phyloP scores from a whole-genome alignment of 176 grass and related monocot genomes.

The Carex parvula region DNA sequence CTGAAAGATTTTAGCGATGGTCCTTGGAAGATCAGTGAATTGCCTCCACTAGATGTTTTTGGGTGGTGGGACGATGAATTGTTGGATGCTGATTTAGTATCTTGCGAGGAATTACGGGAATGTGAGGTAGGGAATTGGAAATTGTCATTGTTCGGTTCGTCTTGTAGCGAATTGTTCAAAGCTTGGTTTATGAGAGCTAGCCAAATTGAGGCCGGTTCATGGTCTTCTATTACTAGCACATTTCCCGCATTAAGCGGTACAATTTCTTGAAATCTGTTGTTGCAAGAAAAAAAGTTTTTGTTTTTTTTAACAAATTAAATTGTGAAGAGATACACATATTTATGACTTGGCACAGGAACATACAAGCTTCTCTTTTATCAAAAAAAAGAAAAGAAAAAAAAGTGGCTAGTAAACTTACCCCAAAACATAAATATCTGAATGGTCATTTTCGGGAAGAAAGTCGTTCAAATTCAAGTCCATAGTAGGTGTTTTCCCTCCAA shows the following conservation, averaged over 20 bases:
- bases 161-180: conserved; percentile 39
- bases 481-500: conserved; percentile 71
- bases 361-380: background rate
- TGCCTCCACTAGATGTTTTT: conserved; percentile 42
- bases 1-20: conserved; percentile 67
- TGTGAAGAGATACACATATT: background rate
- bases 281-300: conserved; percentile 12
- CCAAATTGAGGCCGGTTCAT: conserved; percentile 74
- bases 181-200: conserved; percentile 61
- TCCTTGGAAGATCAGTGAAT: conserved; percentile 81
- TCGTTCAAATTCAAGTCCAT: conserved; percentile 64
- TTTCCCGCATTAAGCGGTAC: conserved; percentile 95
- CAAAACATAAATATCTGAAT: conserved; percentile 90
- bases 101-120: conserved; percentile 38
- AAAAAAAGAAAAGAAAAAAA: conserved; percentile 8
- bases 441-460: conserved; percentile 68
- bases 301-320: background rate
- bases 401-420: conserved; percentile 50
- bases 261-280: conserved; percentile 90
- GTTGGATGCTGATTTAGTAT: conserved; percentile 39
- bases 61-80: conserved; percentile 45
- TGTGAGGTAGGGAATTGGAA: conserved; percentile 42
- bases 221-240: conserved; percentile 86
- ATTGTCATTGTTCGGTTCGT: conserved; percentile 30
- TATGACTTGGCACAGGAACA: background rate